Evolutionary conservation across 2,329 filamentous ascomycete genomes (phyloP).

Genomic region (Aspergillus melleus): DNA sequence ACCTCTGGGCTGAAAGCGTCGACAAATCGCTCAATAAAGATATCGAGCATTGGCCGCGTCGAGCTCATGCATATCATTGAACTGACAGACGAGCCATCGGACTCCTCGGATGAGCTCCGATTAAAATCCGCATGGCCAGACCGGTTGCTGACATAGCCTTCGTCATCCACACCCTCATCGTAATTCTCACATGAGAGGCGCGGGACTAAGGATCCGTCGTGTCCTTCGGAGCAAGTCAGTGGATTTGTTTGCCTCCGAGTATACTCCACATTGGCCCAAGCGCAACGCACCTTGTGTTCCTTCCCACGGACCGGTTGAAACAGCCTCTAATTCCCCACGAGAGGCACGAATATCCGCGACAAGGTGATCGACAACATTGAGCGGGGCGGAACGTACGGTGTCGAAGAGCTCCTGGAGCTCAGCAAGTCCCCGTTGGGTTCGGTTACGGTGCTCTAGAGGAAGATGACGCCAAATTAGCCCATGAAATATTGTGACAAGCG

Average conservation of each 20-base stretch:
- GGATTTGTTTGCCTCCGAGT: not conserved
- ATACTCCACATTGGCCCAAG: not conserved
- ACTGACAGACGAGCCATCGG: slow-evolving; percentile 24
- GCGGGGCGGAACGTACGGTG: slow-evolving; percentile 35
- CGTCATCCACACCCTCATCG: slow-evolving; percentile 15
- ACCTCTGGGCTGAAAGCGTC: slow-evolving; percentile 43
- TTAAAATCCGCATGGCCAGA: slow-evolving; percentile 1
- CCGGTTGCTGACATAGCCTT: slow-evolving; percentile 5
- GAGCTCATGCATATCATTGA: slow-evolving; percentile 24
- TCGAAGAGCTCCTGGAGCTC: slow-evolving; percentile 36
- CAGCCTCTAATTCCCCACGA: slow-evolving; percentile 19
- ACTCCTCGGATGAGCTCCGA: slow-evolving; percentile 21
- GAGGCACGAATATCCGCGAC: slow-evolving; percentile 30
- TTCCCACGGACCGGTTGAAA: slow-evolving; percentile 24
- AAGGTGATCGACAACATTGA: slow-evolving; percentile 31
- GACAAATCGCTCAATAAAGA: slow-evolving; percentile 41
- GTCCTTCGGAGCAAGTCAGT: not conserved
- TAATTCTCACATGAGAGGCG: slow-evolving; percentile 5
- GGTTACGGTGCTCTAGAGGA: slow-evolving; percentile 14
- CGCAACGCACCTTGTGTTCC: slow-evolving; percentile 25
- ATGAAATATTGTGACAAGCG: not conserved
- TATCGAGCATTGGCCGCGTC: slow-evolving; percentile 30
- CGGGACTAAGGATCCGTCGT: not conserved
- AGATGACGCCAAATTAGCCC: slow-evolving; percentile 1
- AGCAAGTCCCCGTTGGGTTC: slow-evolving; percentile 27